These are phyloP conservation scores for Tremellales sp. DNA, from an alignment of 1,284 basidiomycete genomes.

Conservation along the genomic window DNA sequence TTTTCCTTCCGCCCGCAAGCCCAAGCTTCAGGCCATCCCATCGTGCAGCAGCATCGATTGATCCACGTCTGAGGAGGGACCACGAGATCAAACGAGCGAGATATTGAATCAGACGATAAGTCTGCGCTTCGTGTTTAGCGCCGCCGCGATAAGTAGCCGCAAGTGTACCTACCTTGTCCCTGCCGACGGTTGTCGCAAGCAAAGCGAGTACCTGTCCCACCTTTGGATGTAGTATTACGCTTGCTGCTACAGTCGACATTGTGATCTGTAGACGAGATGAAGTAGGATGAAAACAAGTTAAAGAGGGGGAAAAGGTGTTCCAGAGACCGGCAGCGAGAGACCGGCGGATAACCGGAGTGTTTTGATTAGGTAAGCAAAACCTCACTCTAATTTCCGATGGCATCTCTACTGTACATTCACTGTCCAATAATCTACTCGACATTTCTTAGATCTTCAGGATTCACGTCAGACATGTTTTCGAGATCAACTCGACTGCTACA, in stretches of 20 bases:
- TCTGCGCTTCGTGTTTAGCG: constrained; percentile 50
- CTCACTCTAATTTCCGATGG: too few relatives aligned
- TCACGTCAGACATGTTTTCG: too few relatives aligned
- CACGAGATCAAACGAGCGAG: constrained; percentile 86
- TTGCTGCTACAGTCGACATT: constrained; percentile 56
- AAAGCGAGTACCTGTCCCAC: constrained; percentile 73
- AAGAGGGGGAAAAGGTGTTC: not conserved
- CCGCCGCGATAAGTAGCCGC: not conserved
- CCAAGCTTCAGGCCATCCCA: constrained; percentile 78
- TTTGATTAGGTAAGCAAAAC: too few relatives aligned
- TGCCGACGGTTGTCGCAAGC: constrained; percentile 72
- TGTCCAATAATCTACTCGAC: too few relatives aligned
- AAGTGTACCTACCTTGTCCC: constrained; percentile 68
- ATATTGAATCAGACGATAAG: constrained; percentile 89
- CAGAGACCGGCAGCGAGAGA: not conserved
- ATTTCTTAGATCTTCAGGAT: too few relatives aligned
- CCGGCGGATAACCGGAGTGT: too few relatives aligned
- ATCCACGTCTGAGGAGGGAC: constrained; percentile 63
- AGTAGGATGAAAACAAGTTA: not conserved
- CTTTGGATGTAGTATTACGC: constrained; percentile 77
- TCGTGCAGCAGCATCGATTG: constrained; percentile 62
- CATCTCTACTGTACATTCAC: too few relatives aligned
- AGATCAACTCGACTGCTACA: too few relatives aligned
- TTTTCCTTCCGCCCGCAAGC: constrained; percentile 70
- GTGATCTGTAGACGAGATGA: constrained; percentile 3